These are phyloP conservation scores for Oryza nivara DNA, from an alignment of 176 grass and related monocot species.

Conservation along the genomic window DNA sequence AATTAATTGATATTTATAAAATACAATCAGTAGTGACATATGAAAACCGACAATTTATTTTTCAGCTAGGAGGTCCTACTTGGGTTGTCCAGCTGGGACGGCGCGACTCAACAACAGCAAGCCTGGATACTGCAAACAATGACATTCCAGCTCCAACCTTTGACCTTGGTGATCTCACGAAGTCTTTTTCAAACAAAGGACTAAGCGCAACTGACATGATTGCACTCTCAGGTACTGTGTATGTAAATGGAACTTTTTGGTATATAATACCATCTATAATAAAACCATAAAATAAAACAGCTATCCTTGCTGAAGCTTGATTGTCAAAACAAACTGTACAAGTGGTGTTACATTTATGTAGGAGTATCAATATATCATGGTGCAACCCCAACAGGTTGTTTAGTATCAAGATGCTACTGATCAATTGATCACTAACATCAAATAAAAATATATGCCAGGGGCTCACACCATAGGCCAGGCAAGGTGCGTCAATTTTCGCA, in stretches of 20 bases:
- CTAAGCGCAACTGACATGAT: conserved; percentile 62
- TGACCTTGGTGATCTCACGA: conserved; percentile 47
- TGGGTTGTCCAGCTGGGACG: conserved; percentile 60
- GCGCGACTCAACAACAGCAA: conserved; percentile 57
- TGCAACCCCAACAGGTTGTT: neutral
- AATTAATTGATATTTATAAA: neutral
- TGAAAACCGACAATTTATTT: neutral
- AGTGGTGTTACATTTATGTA: too few relatives aligned
- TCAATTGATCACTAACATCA: neutral
- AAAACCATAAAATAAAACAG: neutral
- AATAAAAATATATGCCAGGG: conserved; percentile 11
- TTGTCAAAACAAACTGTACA: neutral
- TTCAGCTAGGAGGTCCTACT: conserved; percentile 62
- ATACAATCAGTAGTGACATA: neutral
- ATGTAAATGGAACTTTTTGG: neutral
- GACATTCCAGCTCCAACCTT: conserved; percentile 50
- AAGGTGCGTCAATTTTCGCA: conserved; percentile 50
- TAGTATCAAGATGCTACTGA: neutral
- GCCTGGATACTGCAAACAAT: conserved; percentile 53
- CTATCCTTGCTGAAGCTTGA: neutral
- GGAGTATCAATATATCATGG: too few relatives aligned
- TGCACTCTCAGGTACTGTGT: conserved; percentile 57
- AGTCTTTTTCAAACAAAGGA: conserved; percentile 56
- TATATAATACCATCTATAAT: neutral
- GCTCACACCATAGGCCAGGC: conserved; percentile 62